Percentiles rank a stretch among this genome's conserved stretches.
phyloP scores from a whole-genome alignment of 2,329 filamentous ascomycete species.

The Ceratocystiopsis sp. region DNA sequence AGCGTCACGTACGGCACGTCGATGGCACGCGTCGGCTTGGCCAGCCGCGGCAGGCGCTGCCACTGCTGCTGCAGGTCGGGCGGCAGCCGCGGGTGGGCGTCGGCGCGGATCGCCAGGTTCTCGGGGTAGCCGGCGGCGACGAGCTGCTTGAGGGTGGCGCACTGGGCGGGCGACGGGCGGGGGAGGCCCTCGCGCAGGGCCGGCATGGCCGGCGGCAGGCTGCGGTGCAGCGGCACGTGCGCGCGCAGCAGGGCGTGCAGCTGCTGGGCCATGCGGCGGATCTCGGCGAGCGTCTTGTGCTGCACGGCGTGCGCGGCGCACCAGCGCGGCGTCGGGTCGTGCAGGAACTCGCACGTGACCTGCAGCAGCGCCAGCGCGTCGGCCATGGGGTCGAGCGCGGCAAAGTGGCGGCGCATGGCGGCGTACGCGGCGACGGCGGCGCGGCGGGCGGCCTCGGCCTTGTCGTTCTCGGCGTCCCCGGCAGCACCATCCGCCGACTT shows the following conservation, averaged over 20 bases:
- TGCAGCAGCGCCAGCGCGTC: slow-evolving; percentile 86
- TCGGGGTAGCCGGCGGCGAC: slow-evolving; percentile 86
- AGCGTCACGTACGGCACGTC: slow-evolving; percentile 86
- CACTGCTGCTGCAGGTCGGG: slow-evolving; percentile 30
- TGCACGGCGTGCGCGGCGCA: slow-evolving; percentile 74
- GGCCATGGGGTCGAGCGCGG: slow-evolving; percentile 62
- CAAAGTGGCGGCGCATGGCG: slow-evolving; percentile 60
- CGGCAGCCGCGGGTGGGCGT: slow-evolving; percentile 60
- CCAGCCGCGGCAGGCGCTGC: neutral
- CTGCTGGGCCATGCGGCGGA: slow-evolving; percentile 65
- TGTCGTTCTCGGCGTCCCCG: slow-evolving; percentile 25
- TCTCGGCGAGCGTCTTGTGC: slow-evolving; percentile 73
- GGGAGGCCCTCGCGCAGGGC: slow-evolving; percentile 40
- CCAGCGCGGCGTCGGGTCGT: slow-evolving; percentile 55
- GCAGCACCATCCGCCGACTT: slow-evolving; percentile 36
- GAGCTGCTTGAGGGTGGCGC: slow-evolving; percentile 77
- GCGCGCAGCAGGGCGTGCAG: slow-evolving; percentile 64
- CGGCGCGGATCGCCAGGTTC: slow-evolving; percentile 80
- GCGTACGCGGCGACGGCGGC: slow-evolving; percentile 45
- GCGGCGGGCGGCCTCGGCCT: slow-evolving; percentile 42
- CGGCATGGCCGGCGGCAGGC: slow-evolving; percentile 51
- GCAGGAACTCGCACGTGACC: slow-evolving; percentile 72
- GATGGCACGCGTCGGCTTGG: slow-evolving; percentile 65
- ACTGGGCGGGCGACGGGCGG: slow-evolving; percentile 46
- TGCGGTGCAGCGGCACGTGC: slow-evolving; percentile 58